phyloP scores from a whole-genome alignment of 768 basidiomycete genomes.

The Hygrophorus pudorinus region DNA sequence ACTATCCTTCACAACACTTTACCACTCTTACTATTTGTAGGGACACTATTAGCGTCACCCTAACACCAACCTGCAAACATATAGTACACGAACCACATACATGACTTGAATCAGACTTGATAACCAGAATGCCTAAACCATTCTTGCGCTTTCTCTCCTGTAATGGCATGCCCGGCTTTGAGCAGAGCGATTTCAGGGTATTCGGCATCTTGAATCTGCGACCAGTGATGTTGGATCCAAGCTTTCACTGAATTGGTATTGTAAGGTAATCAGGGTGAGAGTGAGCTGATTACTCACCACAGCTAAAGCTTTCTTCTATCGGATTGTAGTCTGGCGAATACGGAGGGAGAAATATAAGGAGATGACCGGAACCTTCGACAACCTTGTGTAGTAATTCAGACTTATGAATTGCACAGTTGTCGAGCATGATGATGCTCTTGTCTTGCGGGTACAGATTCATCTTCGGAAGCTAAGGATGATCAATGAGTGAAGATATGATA shows the following conservation, averaged over 20 bases:
- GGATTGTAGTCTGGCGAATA: no score
- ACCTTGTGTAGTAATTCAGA: constrained; percentile 7
- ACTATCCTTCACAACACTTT: no score
- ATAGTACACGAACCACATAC: no score
- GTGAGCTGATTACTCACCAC: no score
- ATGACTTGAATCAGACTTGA: no score
- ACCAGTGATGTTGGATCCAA: constrained; percentile 3
- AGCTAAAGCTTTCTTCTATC: no score
- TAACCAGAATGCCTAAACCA: no score
- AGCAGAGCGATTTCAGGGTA: constrained; percentile 4
- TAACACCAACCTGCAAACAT: no score
- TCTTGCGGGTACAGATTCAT: constrained; percentile 11
- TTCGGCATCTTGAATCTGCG: constrained; percentile 5
- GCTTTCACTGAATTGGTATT: constrained; percentile 3
- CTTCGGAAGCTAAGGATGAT: constrained; percentile 5
- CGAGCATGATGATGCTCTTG: constrained; percentile 12
- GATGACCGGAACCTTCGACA: constrained; percentile 7
- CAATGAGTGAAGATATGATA: background rate
- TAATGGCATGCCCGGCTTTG: no score
- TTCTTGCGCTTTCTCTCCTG: no score
- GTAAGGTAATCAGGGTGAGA: background rate
- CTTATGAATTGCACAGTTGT: constrained; percentile 14
- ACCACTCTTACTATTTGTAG: no score
- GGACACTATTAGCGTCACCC: no score
- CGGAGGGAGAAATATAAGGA: background rate